Evolutionary conservation across 2,329 filamentous ascomycete species (phyloP).

Genomic region (Dactylonectria macrodidyma): DNA sequence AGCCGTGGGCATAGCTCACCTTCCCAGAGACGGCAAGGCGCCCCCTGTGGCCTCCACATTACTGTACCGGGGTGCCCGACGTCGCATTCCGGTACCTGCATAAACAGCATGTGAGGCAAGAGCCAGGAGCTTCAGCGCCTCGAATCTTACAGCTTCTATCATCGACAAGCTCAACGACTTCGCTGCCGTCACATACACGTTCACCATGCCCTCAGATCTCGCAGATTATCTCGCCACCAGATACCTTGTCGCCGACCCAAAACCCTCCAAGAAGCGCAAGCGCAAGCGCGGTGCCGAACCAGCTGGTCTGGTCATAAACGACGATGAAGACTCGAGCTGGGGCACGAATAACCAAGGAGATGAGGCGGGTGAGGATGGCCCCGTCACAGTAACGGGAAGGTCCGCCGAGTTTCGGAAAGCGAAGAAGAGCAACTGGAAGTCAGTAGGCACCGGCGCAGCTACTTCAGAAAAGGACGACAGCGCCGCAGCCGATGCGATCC

Average conservation of each 20-base stretch:
- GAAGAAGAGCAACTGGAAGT: constrained; percentile 88
- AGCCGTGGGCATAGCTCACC: constrained; percentile 8
- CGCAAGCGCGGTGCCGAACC: constrained; percentile 65
- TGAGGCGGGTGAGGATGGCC: constrained; percentile 69
- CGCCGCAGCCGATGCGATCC: constrained; percentile 81
- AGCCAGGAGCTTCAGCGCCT: constrained; percentile 26
- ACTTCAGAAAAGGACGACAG: constrained; percentile 56
- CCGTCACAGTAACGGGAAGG: constrained; percentile 64
- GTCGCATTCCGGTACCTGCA: constrained; percentile 44
- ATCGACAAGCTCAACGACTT: constrained; percentile 8
- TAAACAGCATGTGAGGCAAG: constrained; percentile 31
- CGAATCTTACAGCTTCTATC: constrained; percentile 2
- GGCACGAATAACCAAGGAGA: constrained; percentile 56
- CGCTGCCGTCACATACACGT: constrained; percentile 6
- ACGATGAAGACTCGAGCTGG: constrained; percentile 74
- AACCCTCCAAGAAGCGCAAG: constrained; percentile 75
- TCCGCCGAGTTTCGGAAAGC: constrained; percentile 78
- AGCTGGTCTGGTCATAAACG: constrained; percentile 74
- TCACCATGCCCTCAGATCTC: constrained; percentile 71
- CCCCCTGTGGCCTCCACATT: constrained; percentile 24
- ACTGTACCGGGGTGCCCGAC: constrained; percentile 25
- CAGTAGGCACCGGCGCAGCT: constrained; percentile 65
- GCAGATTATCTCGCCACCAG: constrained; percentile 91
- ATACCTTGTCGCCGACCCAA: constrained; percentile 79
- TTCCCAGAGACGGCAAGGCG: constrained; percentile 14